Evolutionary conservation across 345 rosid genomes (phyloP).

Genomic region (Citrus australasica): DNA sequence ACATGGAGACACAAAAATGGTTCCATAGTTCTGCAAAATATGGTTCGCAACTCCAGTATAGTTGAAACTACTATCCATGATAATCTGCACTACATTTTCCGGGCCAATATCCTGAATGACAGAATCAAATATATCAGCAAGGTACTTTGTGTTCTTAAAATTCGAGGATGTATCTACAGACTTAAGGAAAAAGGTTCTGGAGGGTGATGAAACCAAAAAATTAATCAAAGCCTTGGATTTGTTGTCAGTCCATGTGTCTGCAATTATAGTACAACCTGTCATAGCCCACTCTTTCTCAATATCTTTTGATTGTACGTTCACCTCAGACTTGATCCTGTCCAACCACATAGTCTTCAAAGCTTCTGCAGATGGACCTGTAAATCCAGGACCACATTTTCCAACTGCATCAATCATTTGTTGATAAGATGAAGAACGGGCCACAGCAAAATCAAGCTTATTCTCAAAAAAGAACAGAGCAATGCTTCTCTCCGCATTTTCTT

Average conservation of each 20-base stretch:
- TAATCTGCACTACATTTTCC: conserved; percentile 81
- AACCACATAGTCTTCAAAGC: conserved; percentile 57
- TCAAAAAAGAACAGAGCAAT: conserved; percentile 81
- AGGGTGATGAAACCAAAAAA: conserved; percentile 80
- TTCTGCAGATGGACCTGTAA: conserved; percentile 52
- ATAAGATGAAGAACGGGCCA: conserved; percentile 71
- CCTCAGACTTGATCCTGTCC: conserved; percentile 61
- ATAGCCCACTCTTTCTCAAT: conserved; percentile 77
- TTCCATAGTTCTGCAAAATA: conserved; percentile 67
- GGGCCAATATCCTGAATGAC: conserved; percentile 72
- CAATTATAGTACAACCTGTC: conserved; percentile 77
- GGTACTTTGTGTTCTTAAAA: conserved; percentile 66
- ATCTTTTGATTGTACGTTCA: conserved; percentile 50
- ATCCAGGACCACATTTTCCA: conserved; percentile 57
- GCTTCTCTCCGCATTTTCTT: conserved; percentile 68
- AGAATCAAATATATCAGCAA: conserved; percentile 78
- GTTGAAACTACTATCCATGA: conserved; percentile 64
- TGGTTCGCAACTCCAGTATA: conserved; percentile 66
- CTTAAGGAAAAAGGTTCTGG: conserved; percentile 73
- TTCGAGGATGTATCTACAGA: conserved; percentile 79
- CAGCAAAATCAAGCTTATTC: conserved; percentile 64
- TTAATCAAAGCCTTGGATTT: conserved; percentile 80
- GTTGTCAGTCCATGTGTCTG: conserved; percentile 81
- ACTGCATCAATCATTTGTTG: conserved; percentile 69
- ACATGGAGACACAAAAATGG: conserved; percentile 78